Evolutionary conservation across 1,284 basidiomycete genomes (phyloP).

Genomic region (Boletus sp.): DNA sequence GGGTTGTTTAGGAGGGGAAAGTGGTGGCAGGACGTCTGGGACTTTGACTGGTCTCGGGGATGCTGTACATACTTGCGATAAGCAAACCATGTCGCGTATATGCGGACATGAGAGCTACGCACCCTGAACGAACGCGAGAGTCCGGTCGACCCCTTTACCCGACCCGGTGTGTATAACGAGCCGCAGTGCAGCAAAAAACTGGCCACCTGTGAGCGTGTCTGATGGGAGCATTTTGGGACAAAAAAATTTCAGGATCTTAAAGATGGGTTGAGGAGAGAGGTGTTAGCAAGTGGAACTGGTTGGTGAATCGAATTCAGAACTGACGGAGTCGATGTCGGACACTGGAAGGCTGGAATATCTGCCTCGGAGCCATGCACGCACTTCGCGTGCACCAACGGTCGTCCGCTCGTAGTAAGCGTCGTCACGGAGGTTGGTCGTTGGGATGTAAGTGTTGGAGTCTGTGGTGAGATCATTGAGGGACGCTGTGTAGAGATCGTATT

Average conservation of each 20-base stretch:
- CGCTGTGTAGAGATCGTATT: conserved; percentile 61
- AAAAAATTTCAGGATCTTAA: conserved; percentile 65
- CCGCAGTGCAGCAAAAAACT: conserved; percentile 69
- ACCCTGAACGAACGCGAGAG: conserved; percentile 72
- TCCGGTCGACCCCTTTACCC: conserved; percentile 56
- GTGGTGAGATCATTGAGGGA: conserved; percentile 54
- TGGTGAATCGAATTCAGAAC: conserved; percentile 2
- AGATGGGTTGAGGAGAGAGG: not conserved
- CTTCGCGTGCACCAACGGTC: conserved; percentile 57
- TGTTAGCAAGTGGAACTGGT: not conserved
- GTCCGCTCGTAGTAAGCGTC: conserved; percentile 51
- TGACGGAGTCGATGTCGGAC: conserved; percentile 56
- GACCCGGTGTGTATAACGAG: conserved; percentile 59
- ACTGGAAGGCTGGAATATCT: conserved; percentile 53
- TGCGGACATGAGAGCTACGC: conserved; percentile 14
- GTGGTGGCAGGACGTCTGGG: conserved; percentile 6
- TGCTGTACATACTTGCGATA: conserved; percentile 18
- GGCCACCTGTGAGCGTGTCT: conserved; percentile 58
- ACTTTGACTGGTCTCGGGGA: conserved; percentile 14
- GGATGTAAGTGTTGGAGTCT: conserved; percentile 21
- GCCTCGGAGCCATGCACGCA: conserved; percentile 69
- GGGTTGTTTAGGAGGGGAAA: conserved; percentile 22
- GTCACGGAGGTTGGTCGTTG: conserved; percentile 23
- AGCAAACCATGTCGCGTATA: conserved; percentile 1
- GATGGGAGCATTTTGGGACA: conserved; percentile 46